Base-by-base conservation (phyloP, 768 basidiomycete species). In the Rhizopogon vinicolor region DNA sequence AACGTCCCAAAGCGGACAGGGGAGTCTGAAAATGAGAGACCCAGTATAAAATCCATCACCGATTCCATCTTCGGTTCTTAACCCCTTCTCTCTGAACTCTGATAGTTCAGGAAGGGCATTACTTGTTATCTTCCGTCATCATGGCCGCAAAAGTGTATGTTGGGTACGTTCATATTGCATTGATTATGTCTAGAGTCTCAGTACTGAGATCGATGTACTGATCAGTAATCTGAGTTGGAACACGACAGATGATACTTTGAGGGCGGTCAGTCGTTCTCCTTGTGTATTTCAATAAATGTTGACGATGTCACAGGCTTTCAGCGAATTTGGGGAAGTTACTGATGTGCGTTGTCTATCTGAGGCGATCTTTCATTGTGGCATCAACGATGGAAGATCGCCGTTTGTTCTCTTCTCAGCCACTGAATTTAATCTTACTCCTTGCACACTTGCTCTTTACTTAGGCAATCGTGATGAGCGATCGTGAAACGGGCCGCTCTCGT, bases 401-500 rank as follows among this genome's bases (percentile, higher is more conserved):
- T 44, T 56, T 35, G 56, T 53, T 31, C 55, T 63, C 53, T 58
- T 58, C 19, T 37, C 19, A 13, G 13, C 62, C 58, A 45, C 68
- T 72, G 52, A 72, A 68, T 53, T 19, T 60, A 67, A 68, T 63
- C 57, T 55, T 54, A 56, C 40, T 60, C 51, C 42, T 40, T 52
- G 48, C 25, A 59, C 39, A 28, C 31, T 41, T 16, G 29, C 55
- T n/a, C 39, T 54, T 41, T 50, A 52, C 54, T 56, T 50, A 70
- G 68, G 65, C 63, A 58, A 67, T 71, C 54, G 72, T 71, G 56
- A 72, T 73, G 70, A 68, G 71, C 65, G 81, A 83, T 69, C 77
- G 80, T 56, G 82, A 82, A 60, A 82, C 81, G 48, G 78, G 79
- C 54, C 78, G 81, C 59, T 80, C 79, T 54, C 74, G 82, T 62